Evolutionary conservation across 2,329 filamentous ascomycete species (phyloP).

Genomic region (Hysterium pulicare): DNA sequence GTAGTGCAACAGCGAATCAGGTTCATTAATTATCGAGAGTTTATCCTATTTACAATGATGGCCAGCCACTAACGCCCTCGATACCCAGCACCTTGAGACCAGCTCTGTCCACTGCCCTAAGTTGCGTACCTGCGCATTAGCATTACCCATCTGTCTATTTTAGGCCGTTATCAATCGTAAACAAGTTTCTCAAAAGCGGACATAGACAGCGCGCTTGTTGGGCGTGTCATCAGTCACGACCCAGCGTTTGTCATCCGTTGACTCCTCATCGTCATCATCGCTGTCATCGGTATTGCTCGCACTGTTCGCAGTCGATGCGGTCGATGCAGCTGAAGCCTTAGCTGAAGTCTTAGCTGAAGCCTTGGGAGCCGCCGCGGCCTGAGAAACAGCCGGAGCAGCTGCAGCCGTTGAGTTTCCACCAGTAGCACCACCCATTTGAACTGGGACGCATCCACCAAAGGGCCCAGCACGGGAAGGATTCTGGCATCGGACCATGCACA

Average conservation of each 20-base stretch:
- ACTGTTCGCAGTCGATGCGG: no score
- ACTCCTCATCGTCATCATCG: background rate
- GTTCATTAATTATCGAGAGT: no score
- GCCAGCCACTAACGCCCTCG: no score
- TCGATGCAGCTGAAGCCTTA: no score
- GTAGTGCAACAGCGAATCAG: no score
- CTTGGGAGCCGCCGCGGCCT: conserved; percentile 4
- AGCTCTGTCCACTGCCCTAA: no score
- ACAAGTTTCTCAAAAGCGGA: background rate
- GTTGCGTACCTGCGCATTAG: no score
- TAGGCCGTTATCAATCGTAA: background rate
- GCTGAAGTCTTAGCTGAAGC: no score
- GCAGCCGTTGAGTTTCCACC: conserved; percentile 12
- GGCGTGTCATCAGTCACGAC: background rate
- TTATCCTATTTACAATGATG: no score
- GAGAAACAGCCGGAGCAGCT: conserved; percentile 4
- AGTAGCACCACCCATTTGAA: conserved; percentile 43
- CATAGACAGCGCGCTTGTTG: background rate
- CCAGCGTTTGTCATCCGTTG: background rate
- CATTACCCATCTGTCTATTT: no score
- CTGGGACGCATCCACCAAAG: conserved; percentile 60
- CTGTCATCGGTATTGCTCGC: background rate
- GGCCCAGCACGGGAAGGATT: conserved; percentile 60
- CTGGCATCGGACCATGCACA: conserved; percentile 62
- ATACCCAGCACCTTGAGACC: no score